Base-by-base conservation (phyloP, 306 rosid species). In the Cicer arietinum region DNA sequence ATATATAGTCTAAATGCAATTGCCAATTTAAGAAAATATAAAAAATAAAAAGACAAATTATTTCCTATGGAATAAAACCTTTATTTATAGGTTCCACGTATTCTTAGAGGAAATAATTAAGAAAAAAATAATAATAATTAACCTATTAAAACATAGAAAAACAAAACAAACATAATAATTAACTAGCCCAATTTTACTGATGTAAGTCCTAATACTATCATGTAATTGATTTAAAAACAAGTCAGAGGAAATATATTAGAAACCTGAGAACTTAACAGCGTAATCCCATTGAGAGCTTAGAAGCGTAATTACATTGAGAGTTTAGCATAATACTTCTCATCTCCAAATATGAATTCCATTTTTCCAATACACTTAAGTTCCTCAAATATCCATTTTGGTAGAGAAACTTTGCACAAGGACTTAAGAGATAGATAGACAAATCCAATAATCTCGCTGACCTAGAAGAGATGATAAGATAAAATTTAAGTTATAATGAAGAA, bases 321-420 rank as follows among this genome's bases (percentile, higher is more conserved):
- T n/a, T n/a, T n/a, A n/a, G n/a, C n/a, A n/a, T n/a, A n/a, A n/a
- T n/a, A 96, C 57, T 88, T 88, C 86, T 91, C 97, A 85, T 91
- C 98, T 6, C 85, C 97, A 78, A 91, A 93, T 84, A 86, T 84
- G 82, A 91, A 93, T 47, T 88, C 93, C 96, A 93, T 91, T 82
- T 88, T 93, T 68, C 93, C 97, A 76, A 90, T 93, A 79, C 80
- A 86, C 81, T 91, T 96, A 71, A 93, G 90, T 75, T 91, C 98
- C 87, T 82, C 83, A 86, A 91, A 93, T 80, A 93, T 93, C 92
- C 96, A 91, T 84, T 91, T 90, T 88, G 88, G 93, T 41, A 93
- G 96, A 68, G 96, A 76, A 76, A 71, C 78, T 82, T 83, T 74
- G 18, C 67, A 86, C 83, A 93, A 78, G 76, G 91, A 77, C 86